phyloP scores from a whole-genome alignment of 768 basidiomycete genomes.

The Phanerochaete carnosa region DNA sequence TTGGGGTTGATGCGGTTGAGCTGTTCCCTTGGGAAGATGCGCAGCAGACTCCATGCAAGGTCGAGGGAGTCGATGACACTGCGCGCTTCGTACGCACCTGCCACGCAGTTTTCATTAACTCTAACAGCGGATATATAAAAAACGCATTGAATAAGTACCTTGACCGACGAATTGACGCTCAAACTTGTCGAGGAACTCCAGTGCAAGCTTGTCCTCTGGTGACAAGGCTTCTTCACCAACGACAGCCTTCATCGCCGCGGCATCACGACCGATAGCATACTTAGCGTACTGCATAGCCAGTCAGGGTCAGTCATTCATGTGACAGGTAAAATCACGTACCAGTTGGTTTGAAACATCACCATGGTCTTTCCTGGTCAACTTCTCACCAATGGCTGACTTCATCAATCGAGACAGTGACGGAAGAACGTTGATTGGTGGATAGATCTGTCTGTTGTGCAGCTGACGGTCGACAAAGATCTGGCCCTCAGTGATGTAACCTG shows the following conservation, averaged over 20 bases:
- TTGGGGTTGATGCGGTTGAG: slow-evolving; percentile 97
- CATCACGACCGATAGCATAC: slow-evolving; percentile 97
- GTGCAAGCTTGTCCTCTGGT: slow-evolving; percentile 90
- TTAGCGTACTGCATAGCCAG: slow-evolving; percentile 74
- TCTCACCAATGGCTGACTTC: slow-evolving; percentile 99
- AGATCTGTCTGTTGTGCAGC: slow-evolving; percentile 94
- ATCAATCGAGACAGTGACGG: slow-evolving; percentile 98
- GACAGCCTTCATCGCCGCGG: slow-evolving; percentile 98
- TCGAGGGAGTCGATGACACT: slow-evolving; percentile 97
- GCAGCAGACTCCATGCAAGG: slow-evolving; percentile 92
- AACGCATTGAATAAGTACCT: slow-evolving; percentile 47
- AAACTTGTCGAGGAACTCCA: slow-evolving; percentile 98
- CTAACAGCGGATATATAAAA: background rate
- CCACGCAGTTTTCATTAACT: background rate
- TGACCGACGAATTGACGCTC: slow-evolving; percentile 97
- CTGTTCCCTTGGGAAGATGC: slow-evolving; percentile 99
- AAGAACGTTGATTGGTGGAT: slow-evolving; percentile 98
- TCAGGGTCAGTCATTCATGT: slow-evolving; percentile 1
- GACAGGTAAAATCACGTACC: slow-evolving; percentile 42
- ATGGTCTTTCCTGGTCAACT: slow-evolving; percentile 96
- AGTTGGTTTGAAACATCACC: slow-evolving; percentile 99
- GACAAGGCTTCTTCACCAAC: slow-evolving; percentile 98
- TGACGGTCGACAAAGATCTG: slow-evolving; percentile 99
- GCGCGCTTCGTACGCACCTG: slow-evolving; percentile 91
- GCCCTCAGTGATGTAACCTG: slow-evolving; percentile 98